phyloP scores from a whole-genome alignment of 2,329 filamentous ascomycete species.

The Phialophora tarda region DNA sequence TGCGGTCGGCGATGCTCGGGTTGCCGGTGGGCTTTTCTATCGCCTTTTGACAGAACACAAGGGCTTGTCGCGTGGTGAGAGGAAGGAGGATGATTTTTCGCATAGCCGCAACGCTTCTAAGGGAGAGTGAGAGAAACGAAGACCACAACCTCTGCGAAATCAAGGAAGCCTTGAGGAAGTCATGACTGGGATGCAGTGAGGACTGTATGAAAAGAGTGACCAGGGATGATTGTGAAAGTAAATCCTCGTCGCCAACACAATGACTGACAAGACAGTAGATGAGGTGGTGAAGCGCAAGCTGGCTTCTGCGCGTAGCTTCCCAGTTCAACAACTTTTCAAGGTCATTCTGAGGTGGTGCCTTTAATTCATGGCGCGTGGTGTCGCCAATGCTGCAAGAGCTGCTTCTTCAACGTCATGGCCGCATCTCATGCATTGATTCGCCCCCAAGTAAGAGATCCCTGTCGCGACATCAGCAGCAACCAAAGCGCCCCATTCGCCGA shows the following conservation, averaged over 20 bases:
- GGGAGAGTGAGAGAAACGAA: constrained; percentile 9
- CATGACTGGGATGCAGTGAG: constrained; percentile 26
- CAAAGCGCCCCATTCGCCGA: neutral
- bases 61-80: constrained; percentile 85
- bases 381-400: constrained; percentile 3
- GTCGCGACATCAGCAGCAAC: neutral
- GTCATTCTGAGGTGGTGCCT: constrained; percentile 7
- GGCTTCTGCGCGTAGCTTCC: neutral
- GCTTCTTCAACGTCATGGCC: constrained; percentile 16
- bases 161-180: constrained; percentile 30
- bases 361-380: neutral
- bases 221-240: neutral
- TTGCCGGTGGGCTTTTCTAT: constrained; percentile 61
- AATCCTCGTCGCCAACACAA: neutral
- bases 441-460: neutral
- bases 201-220: neutral
- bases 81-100: constrained; percentile 85
- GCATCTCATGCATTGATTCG: constrained; percentile 19
- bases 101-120: constrained; percentile 63
- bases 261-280: neutral
- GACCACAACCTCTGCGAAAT: constrained; percentile 15
- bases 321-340: neutral
- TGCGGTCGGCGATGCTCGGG: constrained; percentile 69
- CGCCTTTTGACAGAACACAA: constrained; percentile 87
- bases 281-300: neutral